Evolutionary conservation across 1,284 basidiomycete genomes (phyloP).

Genomic region (Calocybe gambosa): DNA sequence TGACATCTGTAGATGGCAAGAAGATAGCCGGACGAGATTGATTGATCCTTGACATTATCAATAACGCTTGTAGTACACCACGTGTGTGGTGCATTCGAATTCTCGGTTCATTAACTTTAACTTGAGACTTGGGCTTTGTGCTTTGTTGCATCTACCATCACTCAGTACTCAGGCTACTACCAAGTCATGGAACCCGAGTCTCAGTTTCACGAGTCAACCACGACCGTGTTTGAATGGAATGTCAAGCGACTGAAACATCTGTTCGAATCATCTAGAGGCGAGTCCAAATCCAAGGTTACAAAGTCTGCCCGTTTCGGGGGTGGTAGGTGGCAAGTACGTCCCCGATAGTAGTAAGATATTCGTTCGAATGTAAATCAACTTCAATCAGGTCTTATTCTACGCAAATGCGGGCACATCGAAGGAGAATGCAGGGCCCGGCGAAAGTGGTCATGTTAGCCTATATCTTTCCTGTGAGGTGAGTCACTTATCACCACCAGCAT

Average conservation of each 20-base stretch:
- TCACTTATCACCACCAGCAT: neutral
- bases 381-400: slow-evolving; percentile 66
- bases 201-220: slow-evolving; percentile 47
- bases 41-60: no score
- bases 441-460: slow-evolving; percentile 55
- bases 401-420: slow-evolving; percentile 66
- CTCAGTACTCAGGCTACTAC: neutral
- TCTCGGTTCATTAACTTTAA: no score
- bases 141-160: neutral
- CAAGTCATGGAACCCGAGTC: slow-evolving; percentile 11
- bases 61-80: no score
- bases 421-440: slow-evolving; percentile 29
- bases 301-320: slow-evolving; percentile 62
- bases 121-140: no score
- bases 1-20: no score
- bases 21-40: no score
- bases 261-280: slow-evolving; percentile 70
- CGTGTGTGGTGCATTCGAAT: no score
- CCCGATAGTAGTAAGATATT: neutral
- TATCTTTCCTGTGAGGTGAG: slow-evolving; percentile 75
- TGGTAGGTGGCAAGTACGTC: slow-evolving; percentile 64
- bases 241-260: slow-evolving; percentile 60
- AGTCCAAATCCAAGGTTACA: slow-evolving; percentile 64
- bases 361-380: no score
- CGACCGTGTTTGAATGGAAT: slow-evolving; percentile 73